These are phyloP conservation scores for Fusarium robinianum DNA, from an alignment of 2,329 filamentous ascomycete species.

Conservation along the genomic window DNA sequence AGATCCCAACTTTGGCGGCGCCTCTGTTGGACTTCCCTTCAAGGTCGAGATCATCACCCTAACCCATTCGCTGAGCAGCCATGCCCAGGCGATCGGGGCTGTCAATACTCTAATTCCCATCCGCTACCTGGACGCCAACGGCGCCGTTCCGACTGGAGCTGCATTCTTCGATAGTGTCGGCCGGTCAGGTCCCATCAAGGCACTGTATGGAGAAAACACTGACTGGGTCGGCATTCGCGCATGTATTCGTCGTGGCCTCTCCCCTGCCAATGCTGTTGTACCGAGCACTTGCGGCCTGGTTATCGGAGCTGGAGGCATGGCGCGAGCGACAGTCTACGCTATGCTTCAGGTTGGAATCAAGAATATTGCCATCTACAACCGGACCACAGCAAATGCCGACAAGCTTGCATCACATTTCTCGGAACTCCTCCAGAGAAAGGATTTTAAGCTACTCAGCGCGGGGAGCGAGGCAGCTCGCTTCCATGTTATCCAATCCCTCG, in stretches of 20 bases:
- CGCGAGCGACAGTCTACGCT: slow-evolving; percentile 75
- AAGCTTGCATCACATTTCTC: slow-evolving; percentile 72
- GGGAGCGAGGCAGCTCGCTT: slow-evolving; percentile 53
- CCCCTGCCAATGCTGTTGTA: slow-evolving; percentile 69
- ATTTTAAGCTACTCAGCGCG: slow-evolving; percentile 49
- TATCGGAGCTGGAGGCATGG: slow-evolving; percentile 75
- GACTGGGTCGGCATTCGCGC: slow-evolving; percentile 81
- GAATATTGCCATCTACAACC: slow-evolving; percentile 76
- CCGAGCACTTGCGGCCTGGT: slow-evolving; percentile 60
- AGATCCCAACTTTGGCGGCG: slow-evolving; percentile 71
- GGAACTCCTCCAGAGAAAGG: slow-evolving; percentile 52
- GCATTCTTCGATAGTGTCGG: slow-evolving; percentile 58
- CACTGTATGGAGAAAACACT: slow-evolving; percentile 78
- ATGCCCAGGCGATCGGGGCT: slow-evolving; percentile 75
- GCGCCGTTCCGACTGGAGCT: slow-evolving; percentile 59
- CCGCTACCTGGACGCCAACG: slow-evolving; percentile 61
- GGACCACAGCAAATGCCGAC: slow-evolving; percentile 68
- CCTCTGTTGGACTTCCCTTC: slow-evolving; percentile 73
- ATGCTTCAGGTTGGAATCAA: slow-evolving; percentile 77
- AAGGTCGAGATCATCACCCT: slow-evolving; percentile 73
- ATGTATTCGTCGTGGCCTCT: slow-evolving; percentile 72
- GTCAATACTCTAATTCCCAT: slow-evolving; percentile 78
- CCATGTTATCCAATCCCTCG: slow-evolving; percentile 60
- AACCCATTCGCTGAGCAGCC: slow-evolving; percentile 70
- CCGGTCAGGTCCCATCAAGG: slow-evolving; percentile 67